phyloP scores from a whole-genome alignment of 2,329 filamentous ascomycete genomes.

The Polytolypa hystricis region DNA sequence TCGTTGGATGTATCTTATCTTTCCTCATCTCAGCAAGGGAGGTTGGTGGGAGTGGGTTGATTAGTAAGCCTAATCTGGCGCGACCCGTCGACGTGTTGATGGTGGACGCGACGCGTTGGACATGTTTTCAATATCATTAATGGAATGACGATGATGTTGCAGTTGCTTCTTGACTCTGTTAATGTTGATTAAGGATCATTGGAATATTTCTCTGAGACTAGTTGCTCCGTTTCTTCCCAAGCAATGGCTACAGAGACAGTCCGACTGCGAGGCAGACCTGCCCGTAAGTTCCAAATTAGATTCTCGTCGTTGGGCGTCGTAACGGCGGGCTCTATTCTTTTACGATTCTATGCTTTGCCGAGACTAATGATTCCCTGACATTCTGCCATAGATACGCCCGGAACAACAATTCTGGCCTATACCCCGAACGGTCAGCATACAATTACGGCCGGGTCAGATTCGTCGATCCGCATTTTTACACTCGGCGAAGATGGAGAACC shows the following conservation, averaged over 20 bases:
- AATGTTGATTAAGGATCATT: too few species aligned
- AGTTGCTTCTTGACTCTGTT: too few species aligned
- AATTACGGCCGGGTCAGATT: slow-evolving; percentile 86
- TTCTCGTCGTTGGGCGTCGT: too few species aligned
- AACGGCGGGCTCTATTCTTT: slow-evolving; percentile 6
- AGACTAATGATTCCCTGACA: slow-evolving; percentile 6
- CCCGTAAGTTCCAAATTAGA: slow-evolving; percentile 41
- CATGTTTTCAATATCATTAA: background rate
- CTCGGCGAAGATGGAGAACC: slow-evolving; percentile 89
- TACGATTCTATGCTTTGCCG: slow-evolving; percentile 1
- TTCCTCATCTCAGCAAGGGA: too few species aligned
- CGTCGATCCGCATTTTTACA: slow-evolving; percentile 83
- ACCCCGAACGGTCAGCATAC: slow-evolving; percentile 78
- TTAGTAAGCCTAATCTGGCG: too few species aligned
- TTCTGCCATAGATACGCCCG: slow-evolving; percentile 56
- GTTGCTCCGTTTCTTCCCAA: too few species aligned
- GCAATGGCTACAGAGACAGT: slow-evolving; percentile 28
- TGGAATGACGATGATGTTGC: too few species aligned
- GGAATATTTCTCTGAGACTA: too few species aligned
- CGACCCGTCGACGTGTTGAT: too few species aligned
- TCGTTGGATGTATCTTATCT: too few species aligned
- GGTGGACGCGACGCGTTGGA: background rate
- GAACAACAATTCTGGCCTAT: slow-evolving; percentile 77
- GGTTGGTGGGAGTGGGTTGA: too few species aligned
- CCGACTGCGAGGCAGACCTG: slow-evolving; percentile 32